Conservation (phyloP, 2,329 filamentous ascomycete genomes). For the Tolypocladium guangdongense region DNA sequence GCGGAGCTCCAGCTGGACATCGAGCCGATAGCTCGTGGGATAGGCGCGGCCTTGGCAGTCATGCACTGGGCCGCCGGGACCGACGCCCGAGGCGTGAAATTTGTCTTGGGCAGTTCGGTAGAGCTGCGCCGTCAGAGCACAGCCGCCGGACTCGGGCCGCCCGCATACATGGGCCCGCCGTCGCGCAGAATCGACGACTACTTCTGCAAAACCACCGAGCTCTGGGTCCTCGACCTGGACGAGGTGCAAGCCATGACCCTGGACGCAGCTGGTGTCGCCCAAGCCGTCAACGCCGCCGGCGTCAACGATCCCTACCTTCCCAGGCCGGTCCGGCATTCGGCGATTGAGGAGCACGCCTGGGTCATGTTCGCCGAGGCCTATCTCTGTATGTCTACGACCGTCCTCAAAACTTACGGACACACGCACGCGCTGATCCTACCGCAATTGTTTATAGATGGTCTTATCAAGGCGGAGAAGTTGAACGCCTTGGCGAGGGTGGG, state of each 20-base stretch:
- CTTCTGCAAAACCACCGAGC: slow-evolving; percentile 3
- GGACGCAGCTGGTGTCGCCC: slow-evolving; percentile 9
- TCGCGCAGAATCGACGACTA: slow-evolving; percentile 4
- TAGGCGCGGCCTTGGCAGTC: slow-evolving; percentile 16
- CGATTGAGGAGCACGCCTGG: slow-evolving; percentile 4
- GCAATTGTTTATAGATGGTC: too few relatives aligned
- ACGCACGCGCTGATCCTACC: too few relatives aligned
- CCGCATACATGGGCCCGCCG: neutral
- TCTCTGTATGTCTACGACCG: neutral
- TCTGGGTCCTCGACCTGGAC: slow-evolving; percentile 23
- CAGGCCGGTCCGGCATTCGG: slow-evolving; percentile 1
- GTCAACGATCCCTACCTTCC: slow-evolving; percentile 15
- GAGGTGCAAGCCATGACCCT: slow-evolving; percentile 11
- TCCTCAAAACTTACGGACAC: neutral
- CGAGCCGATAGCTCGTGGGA: slow-evolving; percentile 7
- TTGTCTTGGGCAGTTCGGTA: slow-evolving; percentile 15
- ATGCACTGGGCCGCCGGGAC: slow-evolving; percentile 20
- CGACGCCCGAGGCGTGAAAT: slow-evolving; percentile 20
- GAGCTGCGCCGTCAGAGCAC: too few relatives aligned
- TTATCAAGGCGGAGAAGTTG: too few relatives aligned
- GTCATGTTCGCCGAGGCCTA: slow-evolving; percentile 4
- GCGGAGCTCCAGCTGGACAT: slow-evolving; percentile 11
- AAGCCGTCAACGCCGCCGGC: slow-evolving; percentile 8
- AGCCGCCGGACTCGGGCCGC: too few relatives aligned
- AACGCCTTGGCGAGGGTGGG: too few relatives aligned